A percentile compares a stretch with the other conserved stretches of the same genome.
These are phyloP conservation scores for Drosera capensis DNA, from an alignment of 148 eudicot species.

Conservation along the genomic window DNA sequence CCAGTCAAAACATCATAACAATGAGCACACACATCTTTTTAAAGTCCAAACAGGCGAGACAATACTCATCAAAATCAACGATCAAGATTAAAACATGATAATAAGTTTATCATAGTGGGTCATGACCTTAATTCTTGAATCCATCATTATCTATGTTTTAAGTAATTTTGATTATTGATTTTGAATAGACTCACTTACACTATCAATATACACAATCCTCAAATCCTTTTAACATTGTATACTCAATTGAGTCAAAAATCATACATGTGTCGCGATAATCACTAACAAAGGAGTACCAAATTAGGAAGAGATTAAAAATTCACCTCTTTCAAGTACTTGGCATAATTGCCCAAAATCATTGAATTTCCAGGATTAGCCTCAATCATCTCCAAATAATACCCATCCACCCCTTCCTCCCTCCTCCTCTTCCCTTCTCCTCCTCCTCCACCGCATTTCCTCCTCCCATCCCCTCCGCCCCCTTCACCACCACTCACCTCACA, in stretches of 20 bases:
- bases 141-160: too few relatives aligned
- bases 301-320: not conserved
- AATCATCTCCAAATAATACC: conserved; percentile 23
- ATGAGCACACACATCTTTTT: not conserved
- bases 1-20: not conserved
- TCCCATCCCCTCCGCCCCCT: conserved; percentile 2
- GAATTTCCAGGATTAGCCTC: conserved; percentile 29
- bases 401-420: conserved; percentile 8
- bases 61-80: not conserved
- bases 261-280: too few relatives aligned
- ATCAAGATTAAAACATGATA: too few relatives aligned
- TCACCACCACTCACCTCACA: conserved; percentile 2
- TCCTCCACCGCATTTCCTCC: conserved; percentile 8
- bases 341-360: conserved; percentile 21
- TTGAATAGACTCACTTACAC: too few relatives aligned
- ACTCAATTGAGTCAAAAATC: too few relatives aligned
- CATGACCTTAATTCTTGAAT: too few relatives aligned
- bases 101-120: too few relatives aligned
- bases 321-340: conserved; percentile 32
- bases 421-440: not conserved
- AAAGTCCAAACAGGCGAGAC: too few relatives aligned
- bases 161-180: too few relatives aligned
- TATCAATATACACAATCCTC: too few relatives aligned
- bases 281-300: too few relatives aligned
- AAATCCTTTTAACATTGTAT: too few relatives aligned